Evolutionary conservation across 305 asterid species (phyloP).

Genomic region (Ilex paraguariensis): DNA sequence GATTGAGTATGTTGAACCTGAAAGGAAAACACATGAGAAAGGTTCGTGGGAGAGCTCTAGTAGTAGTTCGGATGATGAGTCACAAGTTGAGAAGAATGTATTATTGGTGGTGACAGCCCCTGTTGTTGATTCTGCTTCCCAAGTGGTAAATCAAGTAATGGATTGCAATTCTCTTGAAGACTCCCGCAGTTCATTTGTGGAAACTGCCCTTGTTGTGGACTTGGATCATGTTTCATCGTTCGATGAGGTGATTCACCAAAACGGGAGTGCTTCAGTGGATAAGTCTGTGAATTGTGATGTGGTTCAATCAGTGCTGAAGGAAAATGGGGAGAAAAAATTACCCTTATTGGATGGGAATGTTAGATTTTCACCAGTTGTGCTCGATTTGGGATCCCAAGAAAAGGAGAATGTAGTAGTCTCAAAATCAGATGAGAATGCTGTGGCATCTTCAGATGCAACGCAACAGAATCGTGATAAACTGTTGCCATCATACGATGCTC

Average conservation of each 20-base stretch:
- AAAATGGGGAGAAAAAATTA: conserved; percentile 26
- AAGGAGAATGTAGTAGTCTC: conserved; percentile 22
- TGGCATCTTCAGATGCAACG: too few species aligned
- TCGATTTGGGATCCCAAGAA: conserved; percentile 18
- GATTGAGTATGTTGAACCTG: conserved; percentile 20
- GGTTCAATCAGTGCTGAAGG: conserved; percentile 17
- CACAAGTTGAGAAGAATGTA: conserved; percentile 22
- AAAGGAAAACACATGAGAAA: conserved; percentile 21
- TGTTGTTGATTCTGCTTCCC: conserved; percentile 21
- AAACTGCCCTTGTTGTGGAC: conserved; percentile 2
- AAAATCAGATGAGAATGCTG: conserved; percentile 15
- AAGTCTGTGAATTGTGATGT: conserved; percentile 13
- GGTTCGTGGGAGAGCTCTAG: conserved; percentile 10
- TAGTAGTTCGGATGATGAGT: conserved; percentile 8
- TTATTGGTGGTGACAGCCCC: conserved; percentile 23
- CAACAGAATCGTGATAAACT: too few species aligned
- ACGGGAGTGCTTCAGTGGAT: conserved; percentile 16
- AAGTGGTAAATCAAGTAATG: conserved; percentile 13
- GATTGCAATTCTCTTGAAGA: conserved; percentile 12
- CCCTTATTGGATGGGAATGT: conserved; percentile 19
- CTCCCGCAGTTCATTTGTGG: conserved; percentile 22
- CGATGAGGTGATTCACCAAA: conserved; percentile 9
- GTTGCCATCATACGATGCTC: too few species aligned
- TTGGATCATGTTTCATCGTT: conserved; percentile 13
- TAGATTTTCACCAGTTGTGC: conserved; percentile 7